A percentile compares a stretch with the other conserved stretches of the same genome.
These are phyloP conservation scores for Boletus rubroflammeus DNA, from an alignment of 768 basidiomycete species.

Conservation along the genomic window DNA sequence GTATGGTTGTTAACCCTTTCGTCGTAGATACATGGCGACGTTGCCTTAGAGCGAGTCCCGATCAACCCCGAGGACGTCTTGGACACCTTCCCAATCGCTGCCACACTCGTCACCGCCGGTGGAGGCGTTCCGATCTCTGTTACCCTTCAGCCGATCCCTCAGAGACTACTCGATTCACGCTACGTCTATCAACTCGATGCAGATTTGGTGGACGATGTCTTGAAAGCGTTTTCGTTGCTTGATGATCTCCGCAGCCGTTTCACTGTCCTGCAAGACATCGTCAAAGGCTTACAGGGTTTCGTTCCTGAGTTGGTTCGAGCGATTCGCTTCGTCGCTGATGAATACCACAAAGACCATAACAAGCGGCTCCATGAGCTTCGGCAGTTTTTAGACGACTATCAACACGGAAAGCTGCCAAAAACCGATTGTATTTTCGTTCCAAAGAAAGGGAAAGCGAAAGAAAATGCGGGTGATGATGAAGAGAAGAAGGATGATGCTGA, in stretches of 20 bases:
- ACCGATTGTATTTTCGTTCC: neutral
- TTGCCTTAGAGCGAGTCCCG: neutral
- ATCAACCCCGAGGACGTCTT: neutral
- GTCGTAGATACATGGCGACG: neutral
- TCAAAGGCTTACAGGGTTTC: neutral
- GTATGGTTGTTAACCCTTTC: neutral
- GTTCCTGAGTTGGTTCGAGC: neutral
- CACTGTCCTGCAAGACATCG: neutral
- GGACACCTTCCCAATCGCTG: neutral
- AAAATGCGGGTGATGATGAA: too few relatives aligned
- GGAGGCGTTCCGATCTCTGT: neutral
- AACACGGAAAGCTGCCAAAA: neutral
- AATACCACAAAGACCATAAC: neutral
- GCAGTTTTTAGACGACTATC: neutral
- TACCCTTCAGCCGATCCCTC: neutral
- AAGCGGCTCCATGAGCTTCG: neutral
- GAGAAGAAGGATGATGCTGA: too few relatives aligned
- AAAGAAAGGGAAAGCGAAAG: too few relatives aligned
- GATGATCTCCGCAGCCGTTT: neutral
- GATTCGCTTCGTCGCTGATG: neutral
- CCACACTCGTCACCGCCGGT: neutral
- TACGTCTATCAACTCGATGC: neutral
- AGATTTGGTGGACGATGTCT: neutral
- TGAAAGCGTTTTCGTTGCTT: neutral
- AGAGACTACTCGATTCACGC: neutral